Conservation (phyloP, 768 basidiomycete species). For the Cubamyces sp. region DNA sequence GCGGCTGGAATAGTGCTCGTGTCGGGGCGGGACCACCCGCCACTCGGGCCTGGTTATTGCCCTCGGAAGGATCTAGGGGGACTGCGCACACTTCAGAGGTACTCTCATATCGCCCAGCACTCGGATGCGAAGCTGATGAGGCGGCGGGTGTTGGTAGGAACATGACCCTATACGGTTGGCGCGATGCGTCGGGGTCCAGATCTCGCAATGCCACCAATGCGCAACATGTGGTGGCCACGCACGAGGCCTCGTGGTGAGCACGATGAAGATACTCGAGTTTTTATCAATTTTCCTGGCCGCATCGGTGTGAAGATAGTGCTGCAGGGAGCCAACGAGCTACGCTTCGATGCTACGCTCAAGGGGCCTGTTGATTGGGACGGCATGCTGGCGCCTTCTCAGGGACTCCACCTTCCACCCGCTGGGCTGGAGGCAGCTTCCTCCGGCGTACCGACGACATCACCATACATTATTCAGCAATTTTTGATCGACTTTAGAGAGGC, state of each 20-base stretch:
- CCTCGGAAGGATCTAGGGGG: constrained; percentile 22
- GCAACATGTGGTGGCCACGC: constrained; percentile 28
- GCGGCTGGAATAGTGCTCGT: constrained; percentile 14
- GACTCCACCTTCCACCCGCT: constrained; percentile 17
- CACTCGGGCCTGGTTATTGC: background rate
- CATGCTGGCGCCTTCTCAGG: constrained; percentile 22
- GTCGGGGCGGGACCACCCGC: constrained; percentile 1
- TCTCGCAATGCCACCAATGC: constrained; percentile 13
- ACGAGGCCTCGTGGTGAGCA: constrained; percentile 30
- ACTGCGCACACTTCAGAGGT: constrained; percentile 21
- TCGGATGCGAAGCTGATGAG: constrained; percentile 22
- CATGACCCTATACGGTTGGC: constrained; percentile 15
- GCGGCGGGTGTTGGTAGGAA: constrained; percentile 18
- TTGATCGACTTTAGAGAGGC: constrained; percentile 28
- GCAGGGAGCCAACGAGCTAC: constrained; percentile 14
- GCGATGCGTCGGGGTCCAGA: constrained; percentile 26
- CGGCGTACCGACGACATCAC: constrained; percentile 25
- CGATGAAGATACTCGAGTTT: constrained; percentile 26
- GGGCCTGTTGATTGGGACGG: constrained; percentile 20
- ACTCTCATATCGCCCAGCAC: constrained; percentile 17
- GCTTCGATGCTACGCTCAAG: constrained; percentile 23
- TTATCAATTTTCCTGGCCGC: constrained; percentile 24
- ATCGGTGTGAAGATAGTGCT: constrained; percentile 21
- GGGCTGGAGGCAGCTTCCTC: constrained; percentile 21
- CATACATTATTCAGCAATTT: constrained; percentile 28